Base-by-base conservation (phyloP, 768 basidiomycete species). In the Mycena metata region DNA sequence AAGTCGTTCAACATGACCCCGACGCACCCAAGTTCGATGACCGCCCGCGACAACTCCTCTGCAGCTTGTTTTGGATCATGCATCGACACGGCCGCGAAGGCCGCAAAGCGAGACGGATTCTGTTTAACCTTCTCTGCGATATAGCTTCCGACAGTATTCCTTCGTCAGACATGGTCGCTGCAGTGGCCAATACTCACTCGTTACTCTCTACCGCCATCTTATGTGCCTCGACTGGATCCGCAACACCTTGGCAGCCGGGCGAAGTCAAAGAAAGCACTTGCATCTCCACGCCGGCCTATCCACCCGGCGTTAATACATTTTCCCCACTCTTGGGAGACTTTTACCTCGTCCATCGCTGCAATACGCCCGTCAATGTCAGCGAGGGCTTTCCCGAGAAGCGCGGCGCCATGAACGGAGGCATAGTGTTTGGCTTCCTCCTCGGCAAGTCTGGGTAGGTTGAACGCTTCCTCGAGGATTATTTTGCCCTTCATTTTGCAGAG, bases 21-120 rank as follows among this genome's bases (percentile, higher is more conserved):
- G 46, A 51, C 19, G 16, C 24, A 71, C 6, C 69, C 72, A 19
- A 71, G 60, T 50, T 71, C 64, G 26, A 69, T 26, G 26, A 73
- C 72, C 6, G 69, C 69, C 5, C 72, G 69, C 7, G 65, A n/a
- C 6, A 73, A 63, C 24, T 73, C 72, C 19, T 70, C 46, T 1
- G 69, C 69, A 0, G 72, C 72, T 33, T 70, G 66, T n/a, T 67
- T 60, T 9, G 69, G 62, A 49, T 73, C 60, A 33, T 73, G 72
- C 72, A 73, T 73, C 7, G 72, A 73, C 15, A 73, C 72, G 5
- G 72, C 69, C 7, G 72, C 72, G 35, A 73, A 73, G 19, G 72
- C 69, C 2, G 69, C 66, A 16, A 73, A 70, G 2, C 72, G 69
- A 19, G 65, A 23, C 21, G 69, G 66, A 43, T 70, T 67, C 3